phyloP scores from a whole-genome alignment of 2,329 filamentous ascomycete species.

The Aspergillus sp. region DNA sequence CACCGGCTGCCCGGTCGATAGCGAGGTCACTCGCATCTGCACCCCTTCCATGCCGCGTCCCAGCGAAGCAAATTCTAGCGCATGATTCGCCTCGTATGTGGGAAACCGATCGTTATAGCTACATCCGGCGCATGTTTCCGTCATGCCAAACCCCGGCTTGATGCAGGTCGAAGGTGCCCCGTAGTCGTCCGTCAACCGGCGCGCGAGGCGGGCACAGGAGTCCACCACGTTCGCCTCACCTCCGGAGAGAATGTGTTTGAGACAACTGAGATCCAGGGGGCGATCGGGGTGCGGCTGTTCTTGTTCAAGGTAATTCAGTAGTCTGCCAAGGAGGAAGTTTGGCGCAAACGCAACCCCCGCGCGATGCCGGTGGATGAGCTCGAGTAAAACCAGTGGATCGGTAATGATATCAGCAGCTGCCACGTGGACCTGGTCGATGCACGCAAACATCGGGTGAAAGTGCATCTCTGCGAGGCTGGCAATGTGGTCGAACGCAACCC shows the following conservation, averaged over 20 bases:
- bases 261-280: background rate
- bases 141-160: slow-evolving; percentile 31
- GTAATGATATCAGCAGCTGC: slow-evolving; percentile 16
- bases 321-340: slow-evolving; percentile 22
- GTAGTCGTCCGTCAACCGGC: slow-evolving; percentile 26
- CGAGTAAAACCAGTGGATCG: slow-evolving; percentile 41
- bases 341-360: slow-evolving; percentile 25
- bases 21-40: background rate
- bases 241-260: slow-evolving; percentile 39
- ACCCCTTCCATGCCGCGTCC: background rate
- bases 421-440: slow-evolving; percentile 21
- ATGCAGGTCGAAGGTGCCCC: slow-evolving; percentile 41
- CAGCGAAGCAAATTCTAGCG: background rate
- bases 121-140: slow-evolving; percentile 52
- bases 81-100: slow-evolving; percentile 29
- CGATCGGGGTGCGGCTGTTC: background rate
- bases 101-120: slow-evolving; percentile 47
- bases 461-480: slow-evolving; percentile 54
- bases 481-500: slow-evolving; percentile 56
- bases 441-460: slow-evolving; percentile 43
- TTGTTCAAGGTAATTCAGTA: background rate
- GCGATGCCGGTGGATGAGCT: slow-evolving; percentile 39
- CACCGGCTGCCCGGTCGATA: background rate
- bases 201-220: slow-evolving; percentile 36
- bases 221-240: slow-evolving; percentile 41